phyloP scores from a whole-genome alignment of 495 filamentous ascomycete species.

The Margaritispora aquatica region DNA sequence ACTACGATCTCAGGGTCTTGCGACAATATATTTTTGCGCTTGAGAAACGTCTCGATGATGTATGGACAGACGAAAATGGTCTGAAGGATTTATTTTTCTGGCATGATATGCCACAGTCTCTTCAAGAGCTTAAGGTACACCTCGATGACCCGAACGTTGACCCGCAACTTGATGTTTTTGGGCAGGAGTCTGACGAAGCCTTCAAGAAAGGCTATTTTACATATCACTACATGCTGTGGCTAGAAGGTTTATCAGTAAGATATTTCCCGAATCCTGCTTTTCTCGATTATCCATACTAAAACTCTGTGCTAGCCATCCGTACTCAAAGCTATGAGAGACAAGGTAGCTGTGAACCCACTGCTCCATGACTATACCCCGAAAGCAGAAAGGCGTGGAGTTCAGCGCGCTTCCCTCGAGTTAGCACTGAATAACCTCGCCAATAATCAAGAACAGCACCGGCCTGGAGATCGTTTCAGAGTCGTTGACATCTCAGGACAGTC shows the following conservation, averaged over 20 bases:
- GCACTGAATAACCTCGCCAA: constrained; percentile 15
- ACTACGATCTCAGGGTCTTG: background rate
- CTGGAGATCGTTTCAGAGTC: constrained; percentile 14
- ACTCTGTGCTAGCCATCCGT: background rate
- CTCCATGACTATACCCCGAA: constrained; percentile 10
- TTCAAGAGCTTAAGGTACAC: background rate
- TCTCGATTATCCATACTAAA: background rate
- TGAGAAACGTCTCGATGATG: background rate
- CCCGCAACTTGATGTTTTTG: no score
- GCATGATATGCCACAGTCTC: background rate
- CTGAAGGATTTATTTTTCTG: background rate
- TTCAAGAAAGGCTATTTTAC: background rate
- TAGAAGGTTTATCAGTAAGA: background rate
- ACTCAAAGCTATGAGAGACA: background rate
- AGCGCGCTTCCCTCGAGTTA: constrained; percentile 20
- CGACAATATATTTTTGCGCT: background rate
- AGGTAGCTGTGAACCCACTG: background rate
- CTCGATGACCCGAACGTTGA: background rate
- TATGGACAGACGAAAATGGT: background rate
- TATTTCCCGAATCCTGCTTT: no score
- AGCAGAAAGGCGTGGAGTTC: constrained; percentile 20
- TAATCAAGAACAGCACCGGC: constrained; percentile 24
- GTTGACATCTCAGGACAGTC: constrained; percentile 5
- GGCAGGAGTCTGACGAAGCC: background rate
- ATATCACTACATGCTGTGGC: constrained; percentile 3